A percentile compares a stretch with the other conserved stretches of the same genome.
Evolutionary conservation across 768 basidiomycete species (phyloP).

Genomic region (Zangia roseola): DNA sequence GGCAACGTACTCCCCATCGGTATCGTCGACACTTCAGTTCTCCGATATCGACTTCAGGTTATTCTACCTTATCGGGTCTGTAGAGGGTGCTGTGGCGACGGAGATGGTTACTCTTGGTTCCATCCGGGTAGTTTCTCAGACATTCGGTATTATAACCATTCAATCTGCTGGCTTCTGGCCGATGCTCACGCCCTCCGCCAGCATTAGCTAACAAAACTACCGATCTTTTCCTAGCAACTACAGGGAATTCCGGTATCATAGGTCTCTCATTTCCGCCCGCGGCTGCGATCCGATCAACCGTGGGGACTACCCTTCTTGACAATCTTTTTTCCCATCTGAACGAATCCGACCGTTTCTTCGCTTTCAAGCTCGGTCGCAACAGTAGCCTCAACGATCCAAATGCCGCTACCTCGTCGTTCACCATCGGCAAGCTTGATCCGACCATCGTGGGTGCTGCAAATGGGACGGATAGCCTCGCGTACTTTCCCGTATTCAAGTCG

Average conservation of each 20-base stretch:
- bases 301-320: conserved; percentile 46
- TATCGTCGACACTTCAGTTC: conserved; percentile 29
- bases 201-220: conserved; percentile 45
- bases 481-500: conserved; percentile 40
- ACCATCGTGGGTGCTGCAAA: conserved; percentile 21
- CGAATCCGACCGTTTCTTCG: conserved; percentile 46
- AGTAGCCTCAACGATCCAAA: conserved; percentile 16
- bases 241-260: conserved; percentile 53
- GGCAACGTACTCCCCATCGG: conserved; percentile 37
- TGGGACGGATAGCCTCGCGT: conserved; percentile 33
- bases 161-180: background rate
- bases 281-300: conserved; percentile 44
- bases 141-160: conserved; percentile 38
- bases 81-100: conserved; percentile 48
- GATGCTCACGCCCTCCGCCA: conserved; percentile 19
- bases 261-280: conserved; percentile 51
- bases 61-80: conserved; percentile 52
- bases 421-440: conserved; percentile 49
- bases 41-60: conserved; percentile 42
- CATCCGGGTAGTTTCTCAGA: conserved; percentile 46
- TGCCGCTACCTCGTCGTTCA: conserved; percentile 43
- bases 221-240: conserved; percentile 42
- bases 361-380: conserved; percentile 46
- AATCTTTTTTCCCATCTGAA: conserved; percentile 46
- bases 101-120: conserved; percentile 47